Conservation (phyloP, 2,329 filamentous ascomycete genomes). For the Zymoseptoria passerinii region DNA sequence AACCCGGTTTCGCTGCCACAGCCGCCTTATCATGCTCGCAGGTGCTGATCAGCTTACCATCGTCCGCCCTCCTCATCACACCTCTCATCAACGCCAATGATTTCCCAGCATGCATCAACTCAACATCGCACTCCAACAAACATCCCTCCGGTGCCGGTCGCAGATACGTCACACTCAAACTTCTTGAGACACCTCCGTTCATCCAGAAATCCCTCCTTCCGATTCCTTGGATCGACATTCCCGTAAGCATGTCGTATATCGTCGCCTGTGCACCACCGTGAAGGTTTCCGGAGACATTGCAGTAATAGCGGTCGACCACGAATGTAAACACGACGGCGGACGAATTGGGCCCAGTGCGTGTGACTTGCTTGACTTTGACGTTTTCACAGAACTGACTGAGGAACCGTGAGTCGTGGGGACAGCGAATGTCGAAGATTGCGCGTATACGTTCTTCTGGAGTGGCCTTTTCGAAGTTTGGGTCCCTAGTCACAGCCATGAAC, state of each 20-base stretch:
- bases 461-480: constrained; percentile 11
- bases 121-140: constrained; percentile 35
- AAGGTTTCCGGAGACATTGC: constrained; percentile 42
- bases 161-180: constrained; percentile 40
- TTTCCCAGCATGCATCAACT: constrained; percentile 39
- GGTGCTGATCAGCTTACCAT: constrained; percentile 28
- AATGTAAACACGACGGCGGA: constrained; percentile 38
- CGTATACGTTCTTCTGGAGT: constrained; percentile 21
- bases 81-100: constrained; percentile 34
- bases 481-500: not conserved
- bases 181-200: constrained; percentile 35
- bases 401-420: constrained; percentile 12
- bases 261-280: constrained; percentile 48
- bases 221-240: constrained; percentile 27
- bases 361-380: constrained; percentile 25
- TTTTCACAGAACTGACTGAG: constrained; percentile 18
- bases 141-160: constrained; percentile 35
- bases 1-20: constrained; percentile 16
- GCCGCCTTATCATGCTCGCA: constrained; percentile 31
- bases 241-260: constrained; percentile 46
- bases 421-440: constrained; percentile 9
- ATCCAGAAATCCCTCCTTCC: constrained; percentile 34
- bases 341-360: constrained; percentile 29
- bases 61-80: constrained; percentile 32
- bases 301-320: constrained; percentile 36